Evolutionary conservation across 225 moss, liverwort and hornwort genomes (phyloP), one percentile per base, ranked within the genome.

Genomic region (Rhytidiadelphus loreus): DNA sequence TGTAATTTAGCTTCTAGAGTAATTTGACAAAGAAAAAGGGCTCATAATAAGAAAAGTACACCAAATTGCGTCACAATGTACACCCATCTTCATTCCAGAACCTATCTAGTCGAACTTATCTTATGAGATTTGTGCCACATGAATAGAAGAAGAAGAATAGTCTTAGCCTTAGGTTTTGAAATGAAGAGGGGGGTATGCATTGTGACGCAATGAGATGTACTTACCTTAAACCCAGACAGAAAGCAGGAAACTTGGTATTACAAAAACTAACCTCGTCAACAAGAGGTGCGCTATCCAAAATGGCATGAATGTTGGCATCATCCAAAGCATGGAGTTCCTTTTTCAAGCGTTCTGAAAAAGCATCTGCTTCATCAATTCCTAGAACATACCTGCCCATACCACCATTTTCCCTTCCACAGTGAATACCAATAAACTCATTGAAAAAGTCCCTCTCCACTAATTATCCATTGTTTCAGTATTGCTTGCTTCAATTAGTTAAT

Each of bases 281-380:
- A 86, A 98, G 94, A 84, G 95, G 95, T 90, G 96, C 94, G 81
- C 95, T 98, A 90, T 97, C 98, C 89, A 98, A 84, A 59, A 98
- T 98, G 46, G 97, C 98, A 88, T 97, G 95, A 76, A 98, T 93
- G 90, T 98, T 98, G 83, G 98, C 97, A 62, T 95, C 94, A 83
- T 98, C 97, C 65, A 98, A 90, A n/a, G 97, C 94, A 56, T 93
- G 92, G 64, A 98, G 90, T 88, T 98, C 98, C 77, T 90, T 95
- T 79, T 98, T 95, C 91, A 98, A 92, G 79, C 97, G 97, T 77
- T 98, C 98, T 21, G 98, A 98, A 85, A 98, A 98, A 87, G 97
- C 98, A 91, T 97, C 98, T 48, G 98, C 98, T 90, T 98, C 98
- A 56, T 97, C 98, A 92, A 98, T 97, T 53, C 98, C 96, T 41